Evolutionary conservation across 495 filamentous ascomycete species (phyloP).

Genomic region (Penicillium lagena): DNA sequence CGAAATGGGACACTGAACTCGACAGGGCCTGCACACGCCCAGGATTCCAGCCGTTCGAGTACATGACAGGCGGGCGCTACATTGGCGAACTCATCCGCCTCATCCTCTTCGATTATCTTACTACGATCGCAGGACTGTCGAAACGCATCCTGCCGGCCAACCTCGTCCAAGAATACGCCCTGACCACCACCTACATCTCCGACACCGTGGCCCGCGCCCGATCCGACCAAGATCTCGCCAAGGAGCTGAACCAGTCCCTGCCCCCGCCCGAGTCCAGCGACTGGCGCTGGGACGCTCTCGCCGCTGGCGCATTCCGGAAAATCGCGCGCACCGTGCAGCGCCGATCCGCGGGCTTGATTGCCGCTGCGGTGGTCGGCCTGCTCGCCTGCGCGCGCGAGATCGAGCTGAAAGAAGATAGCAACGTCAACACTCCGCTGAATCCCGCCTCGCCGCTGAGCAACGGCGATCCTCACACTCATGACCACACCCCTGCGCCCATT

Average conservation of each 20-base stretch:
- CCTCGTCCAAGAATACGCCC: slow-evolving; percentile 53
- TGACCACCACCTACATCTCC: slow-evolving; percentile 66
- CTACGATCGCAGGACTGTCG: slow-evolving; percentile 26
- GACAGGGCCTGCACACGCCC: slow-evolving; percentile 61
- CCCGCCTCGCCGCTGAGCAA: slow-evolving; percentile 24
- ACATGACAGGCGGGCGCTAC: slow-evolving; percentile 81
- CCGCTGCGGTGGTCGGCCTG: slow-evolving; percentile 63
- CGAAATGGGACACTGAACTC: slow-evolving; percentile 63
- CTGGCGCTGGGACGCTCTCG: slow-evolving; percentile 54
- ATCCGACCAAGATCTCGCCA: slow-evolving; percentile 38
- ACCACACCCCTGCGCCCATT: slow-evolving; percentile 2
- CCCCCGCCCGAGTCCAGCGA: slow-evolving; percentile 38
- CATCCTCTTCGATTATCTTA: slow-evolving; percentile 62
- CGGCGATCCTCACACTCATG: slow-evolving; percentile 5
- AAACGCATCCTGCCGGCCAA: slow-evolving; percentile 46
- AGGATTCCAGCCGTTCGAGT: slow-evolving; percentile 82
- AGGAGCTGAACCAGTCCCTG: slow-evolving; percentile 47
- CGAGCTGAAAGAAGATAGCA: slow-evolving; percentile 40
- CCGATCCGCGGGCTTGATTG: slow-evolving; percentile 65
- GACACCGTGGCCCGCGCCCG: slow-evolving; percentile 49
- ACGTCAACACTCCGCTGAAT: slow-evolving; percentile 27
- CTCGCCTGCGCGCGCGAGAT: slow-evolving; percentile 63
- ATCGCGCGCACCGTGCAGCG: slow-evolving; percentile 60
- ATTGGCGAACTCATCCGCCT: slow-evolving; percentile 76
- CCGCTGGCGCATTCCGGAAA: slow-evolving; percentile 49